phyloP scores from a whole-genome alignment of 2,329 filamentous ascomycete genomes.

The Elsinoe arachidis region DNA sequence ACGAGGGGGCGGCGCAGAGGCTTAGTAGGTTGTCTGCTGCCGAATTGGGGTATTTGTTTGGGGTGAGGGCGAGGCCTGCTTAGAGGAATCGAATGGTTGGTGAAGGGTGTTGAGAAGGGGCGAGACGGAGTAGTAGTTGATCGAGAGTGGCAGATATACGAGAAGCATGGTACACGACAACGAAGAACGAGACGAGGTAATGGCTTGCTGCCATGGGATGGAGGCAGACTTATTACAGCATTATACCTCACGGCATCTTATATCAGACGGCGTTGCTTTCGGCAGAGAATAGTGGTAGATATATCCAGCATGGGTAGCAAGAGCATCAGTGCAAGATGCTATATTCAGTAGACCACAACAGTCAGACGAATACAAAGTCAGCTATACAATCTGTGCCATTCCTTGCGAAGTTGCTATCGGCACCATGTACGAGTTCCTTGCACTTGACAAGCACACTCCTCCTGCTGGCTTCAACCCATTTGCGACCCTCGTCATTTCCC shows the following conservation, averaged over 20 bases:
- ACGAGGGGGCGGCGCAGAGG: conserved; percentile 60
- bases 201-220: background rate
- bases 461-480: too few relatives aligned
- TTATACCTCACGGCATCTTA: background rate
- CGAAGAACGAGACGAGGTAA: too few relatives aligned
- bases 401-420: too few relatives aligned
- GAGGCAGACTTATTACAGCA: background rate
- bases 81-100: background rate
- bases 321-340: too few relatives aligned
- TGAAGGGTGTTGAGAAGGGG: background rate
- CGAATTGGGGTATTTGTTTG: conserved; percentile 66
- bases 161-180: too few relatives aligned
- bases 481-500: too few relatives aligned
- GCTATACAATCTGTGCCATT: too few relatives aligned
- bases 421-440: too few relatives aligned
- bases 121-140: background rate
- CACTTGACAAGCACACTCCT: too few relatives aligned
- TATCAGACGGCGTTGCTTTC: background rate
- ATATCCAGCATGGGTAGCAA: background rate
- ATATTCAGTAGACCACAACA: too few relatives aligned
- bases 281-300: background rate
- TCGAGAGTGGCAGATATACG: background rate
- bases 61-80: conserved; percentile 18
- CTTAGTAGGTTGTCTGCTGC: conserved; percentile 56
- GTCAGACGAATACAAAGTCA: too few relatives aligned